These are phyloP conservation scores for Botrytis squamosa DNA, from an alignment of 2,329 filamentous ascomycete species.

Conservation along the genomic window DNA sequence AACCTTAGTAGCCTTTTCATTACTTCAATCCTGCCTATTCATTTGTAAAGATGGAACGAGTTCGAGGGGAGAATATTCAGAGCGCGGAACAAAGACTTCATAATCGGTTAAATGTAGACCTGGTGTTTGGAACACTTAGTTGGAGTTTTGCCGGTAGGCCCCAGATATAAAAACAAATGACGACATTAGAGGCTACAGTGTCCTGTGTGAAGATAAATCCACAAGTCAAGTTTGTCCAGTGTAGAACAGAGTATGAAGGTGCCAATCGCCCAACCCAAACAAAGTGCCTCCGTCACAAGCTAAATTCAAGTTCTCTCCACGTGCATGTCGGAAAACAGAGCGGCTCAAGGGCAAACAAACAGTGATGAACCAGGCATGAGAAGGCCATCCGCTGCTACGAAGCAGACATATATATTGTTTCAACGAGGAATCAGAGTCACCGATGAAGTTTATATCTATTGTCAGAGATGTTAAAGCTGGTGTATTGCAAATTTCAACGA, in stretches of 20 bases:
- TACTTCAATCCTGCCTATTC: not conserved
- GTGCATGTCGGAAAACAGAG: not conserved
- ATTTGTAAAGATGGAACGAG: fast-evolving
- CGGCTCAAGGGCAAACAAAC: not conserved
- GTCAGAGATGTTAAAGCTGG: not conserved
- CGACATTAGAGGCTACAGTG: not conserved
- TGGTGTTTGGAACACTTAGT: not conserved
- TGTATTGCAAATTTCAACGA: not conserved
- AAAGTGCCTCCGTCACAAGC: not conserved
- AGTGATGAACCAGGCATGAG: not conserved
- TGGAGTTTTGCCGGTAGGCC: not conserved
- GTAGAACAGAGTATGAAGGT: not conserved
- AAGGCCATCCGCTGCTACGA: not conserved
- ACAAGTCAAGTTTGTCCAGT: not conserved
- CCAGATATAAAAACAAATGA: not conserved
- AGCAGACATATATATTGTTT: not conserved
- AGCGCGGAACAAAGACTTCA: not conserved
- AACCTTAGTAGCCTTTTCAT: not conserved
- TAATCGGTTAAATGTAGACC: not conserved
- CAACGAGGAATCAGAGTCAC: not conserved
- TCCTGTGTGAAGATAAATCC: not conserved
- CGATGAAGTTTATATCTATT: not conserved
- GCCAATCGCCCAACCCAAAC: not conserved
- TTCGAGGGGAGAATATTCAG: not conserved
- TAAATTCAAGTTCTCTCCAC: not conserved